Evolutionary conservation across 2,329 filamentous ascomycete genomes (phyloP).

Genomic region (Didymella segeticola): DNA sequence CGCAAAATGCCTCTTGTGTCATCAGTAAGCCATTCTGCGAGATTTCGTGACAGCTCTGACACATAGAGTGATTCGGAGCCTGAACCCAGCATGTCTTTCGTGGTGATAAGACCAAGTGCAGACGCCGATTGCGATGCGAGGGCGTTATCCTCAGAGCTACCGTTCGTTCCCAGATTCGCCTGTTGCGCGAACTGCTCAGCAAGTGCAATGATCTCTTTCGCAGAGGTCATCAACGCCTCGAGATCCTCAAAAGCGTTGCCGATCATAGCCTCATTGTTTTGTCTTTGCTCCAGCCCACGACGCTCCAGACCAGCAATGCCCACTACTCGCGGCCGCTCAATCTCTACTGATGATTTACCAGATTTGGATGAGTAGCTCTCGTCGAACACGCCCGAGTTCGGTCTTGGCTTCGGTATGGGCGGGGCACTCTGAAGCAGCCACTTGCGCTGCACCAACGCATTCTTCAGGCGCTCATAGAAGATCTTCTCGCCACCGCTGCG

Average conservation of each 20-base stretch:
- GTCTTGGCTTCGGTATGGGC: slow-evolving; percentile 73
- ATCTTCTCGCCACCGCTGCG: slow-evolving; percentile 86
- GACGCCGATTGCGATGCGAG: slow-evolving; percentile 82
- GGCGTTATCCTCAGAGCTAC: slow-evolving; percentile 71
- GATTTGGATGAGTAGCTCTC: slow-evolving; percentile 33
- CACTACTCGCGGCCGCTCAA: slow-evolving; percentile 64
- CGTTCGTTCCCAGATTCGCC: slow-evolving; percentile 61
- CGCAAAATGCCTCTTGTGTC: slow-evolving; percentile 45
- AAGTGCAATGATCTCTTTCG: slow-evolving; percentile 92
- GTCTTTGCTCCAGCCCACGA: slow-evolving; percentile 80
- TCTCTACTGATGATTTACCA: slow-evolving; percentile 25
- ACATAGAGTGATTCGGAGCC: slow-evolving; percentile 84
- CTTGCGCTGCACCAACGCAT: slow-evolving; percentile 88
- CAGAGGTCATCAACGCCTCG: slow-evolving; percentile 95
- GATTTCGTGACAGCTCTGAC: slow-evolving; percentile 59
- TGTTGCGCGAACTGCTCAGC: slow-evolving; percentile 86
- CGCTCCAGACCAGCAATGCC: slow-evolving; percentile 94
- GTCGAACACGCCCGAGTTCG: slow-evolving; percentile 44
- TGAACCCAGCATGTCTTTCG: slow-evolving; percentile 89
- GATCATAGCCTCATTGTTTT: slow-evolving; percentile 92
- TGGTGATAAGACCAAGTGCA: slow-evolving; percentile 87
- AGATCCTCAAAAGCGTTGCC: slow-evolving; percentile 95
- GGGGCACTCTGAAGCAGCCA: slow-evolving; percentile 93
- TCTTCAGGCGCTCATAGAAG: slow-evolving; percentile 87
- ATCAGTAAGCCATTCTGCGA: slow-evolving; percentile 50